Evolutionary conservation across 768 basidiomycete genomes (phyloP).

Genomic region (Leucocoprinus leucothites): DNA sequence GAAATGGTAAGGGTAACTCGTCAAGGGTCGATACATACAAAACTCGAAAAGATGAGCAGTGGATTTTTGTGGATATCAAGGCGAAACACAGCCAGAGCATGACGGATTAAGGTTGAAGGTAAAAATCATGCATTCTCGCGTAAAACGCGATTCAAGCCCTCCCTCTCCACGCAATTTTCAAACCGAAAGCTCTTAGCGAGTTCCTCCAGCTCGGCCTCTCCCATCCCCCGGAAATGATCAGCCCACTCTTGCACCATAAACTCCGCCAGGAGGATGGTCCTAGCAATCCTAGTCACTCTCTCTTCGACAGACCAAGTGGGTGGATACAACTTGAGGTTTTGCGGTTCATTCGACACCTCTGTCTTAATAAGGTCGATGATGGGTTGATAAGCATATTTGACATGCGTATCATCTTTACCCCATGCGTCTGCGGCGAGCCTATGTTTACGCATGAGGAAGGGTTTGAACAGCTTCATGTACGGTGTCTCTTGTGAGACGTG

Average conservation of each 20-base stretch:
- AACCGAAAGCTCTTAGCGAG: constrained; percentile 74
- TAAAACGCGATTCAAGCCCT: constrained; percentile 58
- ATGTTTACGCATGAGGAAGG: constrained; percentile 73
- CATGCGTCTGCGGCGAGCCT: constrained; percentile 73
- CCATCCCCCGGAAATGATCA: constrained; percentile 58
- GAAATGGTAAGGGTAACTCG: too few species aligned
- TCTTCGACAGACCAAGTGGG: constrained; percentile 61
- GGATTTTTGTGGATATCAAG: background rate
- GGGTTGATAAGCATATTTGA: constrained; percentile 62
- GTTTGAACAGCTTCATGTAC: constrained; percentile 64
- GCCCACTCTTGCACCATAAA: constrained; percentile 74
- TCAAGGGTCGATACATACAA: background rate
- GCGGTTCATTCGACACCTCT: constrained; percentile 41
- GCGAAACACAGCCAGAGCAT: background rate
- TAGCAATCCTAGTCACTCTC: constrained; percentile 59
- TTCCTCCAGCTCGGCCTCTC: constrained; percentile 58
- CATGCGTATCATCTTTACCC: constrained; percentile 64
- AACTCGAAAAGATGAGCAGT: background rate
- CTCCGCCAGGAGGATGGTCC: constrained; percentile 69
- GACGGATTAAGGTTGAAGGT: background rate
- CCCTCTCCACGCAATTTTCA: constrained; percentile 65
- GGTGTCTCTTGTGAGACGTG: constrained; percentile 63
- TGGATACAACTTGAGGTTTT: constrained; percentile 50
- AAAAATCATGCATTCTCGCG: constrained; percentile 35
- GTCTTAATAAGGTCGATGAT: constrained; percentile 57